Evolutionary conservation across 441 rosid genomes (phyloP), one percentile per base, ranked within the genome.

Genomic region (Melastoma candidum): DNA sequence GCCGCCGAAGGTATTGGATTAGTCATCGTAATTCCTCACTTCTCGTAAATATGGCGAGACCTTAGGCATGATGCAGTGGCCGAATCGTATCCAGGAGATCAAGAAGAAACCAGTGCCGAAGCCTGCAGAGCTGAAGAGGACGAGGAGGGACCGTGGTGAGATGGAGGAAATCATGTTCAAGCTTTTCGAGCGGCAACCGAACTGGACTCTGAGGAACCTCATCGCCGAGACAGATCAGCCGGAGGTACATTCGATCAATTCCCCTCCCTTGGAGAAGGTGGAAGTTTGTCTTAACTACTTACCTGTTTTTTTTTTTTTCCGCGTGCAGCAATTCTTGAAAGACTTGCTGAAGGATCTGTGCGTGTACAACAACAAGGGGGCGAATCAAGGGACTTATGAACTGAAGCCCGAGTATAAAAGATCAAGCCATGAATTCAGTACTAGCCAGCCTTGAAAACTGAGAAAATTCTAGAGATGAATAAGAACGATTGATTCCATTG

Each of bases 151-250:
- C 54, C 78, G 84, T 24, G 75, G 82, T 50, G 90, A 83, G 71
- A 78, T 80, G 84, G 86, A 78, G 60, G 84, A 62, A 2, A 76
- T 80, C 24, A 80, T 80, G 84, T 80, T 83, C 51, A 83, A 80
- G 74, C 84, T 80, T 26, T 80, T 83, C 24, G 86, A 83, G 68
- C 76, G 84, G 67, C 86, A 83, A 65, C 48, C 79, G 3, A 78
- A 83, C 58, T 83, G 86, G 84, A 78, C 77, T 47, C 58, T 78
- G 52, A 71, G 78, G 58, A 80, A 56, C 39, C 79, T 83, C 49
- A 78, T 83, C 70, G 79, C 80, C 25, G 90, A 83, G 68, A 83
- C 90, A 0, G 84, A 80, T 54, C 90, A 80, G 54, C 90, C 90
- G 44, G 90, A 76, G 73, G 90, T 80, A 75, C 27, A 71, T 6